Evolutionary conservation across 129 eudicot species (phyloP).

Genomic region (Mikania micrantha): DNA sequence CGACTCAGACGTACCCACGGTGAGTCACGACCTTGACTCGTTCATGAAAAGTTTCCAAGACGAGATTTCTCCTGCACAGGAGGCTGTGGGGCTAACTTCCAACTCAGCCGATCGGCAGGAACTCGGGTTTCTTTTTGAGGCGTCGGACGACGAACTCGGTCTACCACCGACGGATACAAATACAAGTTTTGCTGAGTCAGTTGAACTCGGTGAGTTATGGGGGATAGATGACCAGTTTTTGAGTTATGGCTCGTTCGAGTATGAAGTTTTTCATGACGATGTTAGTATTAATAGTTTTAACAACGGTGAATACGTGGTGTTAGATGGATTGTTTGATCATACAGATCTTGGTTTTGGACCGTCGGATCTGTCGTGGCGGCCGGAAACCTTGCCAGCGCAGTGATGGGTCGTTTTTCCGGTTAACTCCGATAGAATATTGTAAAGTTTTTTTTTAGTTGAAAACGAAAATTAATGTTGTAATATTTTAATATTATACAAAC

Average conservation of each 20-base stretch:
- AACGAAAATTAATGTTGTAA: neutral
- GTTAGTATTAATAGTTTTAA: neutral
- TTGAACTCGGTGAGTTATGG: constrained; percentile 63
- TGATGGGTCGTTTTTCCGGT: constrained; percentile 17
- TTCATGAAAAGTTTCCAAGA: constrained; percentile 74
- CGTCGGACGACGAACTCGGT: constrained; percentile 62
- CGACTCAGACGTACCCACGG: constrained; percentile 42
- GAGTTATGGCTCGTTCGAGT: constrained; percentile 53
- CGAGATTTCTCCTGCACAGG: constrained; percentile 39
- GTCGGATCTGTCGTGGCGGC: constrained; percentile 47
- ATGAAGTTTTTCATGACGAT: constrained; percentile 25
- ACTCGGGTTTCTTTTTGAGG: constrained; percentile 45
- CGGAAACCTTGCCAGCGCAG: constrained; percentile 63
- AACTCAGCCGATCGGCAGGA: constrained; percentile 45
- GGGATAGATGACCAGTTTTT: constrained; percentile 40
- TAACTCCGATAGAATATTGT: constrained; percentile 16
- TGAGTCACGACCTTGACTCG: constrained; percentile 64
- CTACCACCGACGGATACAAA: constrained; percentile 43
- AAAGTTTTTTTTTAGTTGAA: constrained; percentile 13
- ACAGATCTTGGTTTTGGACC: constrained; percentile 71
- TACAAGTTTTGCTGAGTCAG: constrained; percentile 35
- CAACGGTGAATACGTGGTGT: constrained; percentile 48
- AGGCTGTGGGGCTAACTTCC: constrained; percentile 17
- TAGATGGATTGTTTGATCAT: constrained; percentile 79
- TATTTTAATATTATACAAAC: neutral